phyloP scores from a whole-genome alignment of 148 eudicot genomes.

The Drosera capensis region DNA sequence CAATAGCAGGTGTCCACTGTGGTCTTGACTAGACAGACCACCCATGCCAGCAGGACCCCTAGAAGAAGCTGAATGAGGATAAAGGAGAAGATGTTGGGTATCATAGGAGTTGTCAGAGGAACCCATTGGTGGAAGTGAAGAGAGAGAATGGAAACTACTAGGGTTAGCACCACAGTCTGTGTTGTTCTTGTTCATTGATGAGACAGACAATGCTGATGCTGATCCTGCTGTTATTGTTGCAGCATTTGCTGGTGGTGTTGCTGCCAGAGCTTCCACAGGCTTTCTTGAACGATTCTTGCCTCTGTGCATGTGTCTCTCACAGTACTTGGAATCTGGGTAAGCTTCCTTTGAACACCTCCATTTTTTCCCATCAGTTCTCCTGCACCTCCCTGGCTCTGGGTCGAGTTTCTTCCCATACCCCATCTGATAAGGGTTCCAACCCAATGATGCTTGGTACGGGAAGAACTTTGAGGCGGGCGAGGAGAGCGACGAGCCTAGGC shows the following conservation, averaged over 20 bases:
- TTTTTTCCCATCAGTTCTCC: conserved; percentile 95
- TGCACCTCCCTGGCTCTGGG: conserved; percentile 98
- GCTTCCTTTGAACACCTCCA: conserved; percentile 99
- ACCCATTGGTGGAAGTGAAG: conserved; percentile 7
- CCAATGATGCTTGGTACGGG: conserved; percentile 55
- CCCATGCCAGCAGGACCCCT: conserved; percentile 3
- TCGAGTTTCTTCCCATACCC: conserved; percentile 84
- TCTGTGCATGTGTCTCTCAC: conserved; percentile 98
- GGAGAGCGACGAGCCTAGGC: conserved; percentile 52
- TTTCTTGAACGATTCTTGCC: conserved; percentile 99
- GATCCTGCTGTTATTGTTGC: background rate
- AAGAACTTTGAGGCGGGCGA: conserved; percentile 49
- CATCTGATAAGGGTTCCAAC: conserved; percentile 85
- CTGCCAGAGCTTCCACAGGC: conserved; percentile 74
- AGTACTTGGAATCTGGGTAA: conserved; percentile 88
- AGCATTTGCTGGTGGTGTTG: conserved; percentile 5
- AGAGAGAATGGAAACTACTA: conserved; percentile 12
- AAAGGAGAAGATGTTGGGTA: conserved; percentile 14
- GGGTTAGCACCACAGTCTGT: background rate
- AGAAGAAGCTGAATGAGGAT: conserved; percentile 27
- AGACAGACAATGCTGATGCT: conserved; percentile 10
- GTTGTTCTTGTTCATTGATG: conserved; percentile 17
- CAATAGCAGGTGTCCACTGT: conserved; percentile 1
- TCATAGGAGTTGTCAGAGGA: conserved; percentile 13
- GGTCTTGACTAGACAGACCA: conserved; percentile 8